Base-by-base conservation (phyloP, 768 basidiomycete species). In the Mycena alexandri region DNA sequence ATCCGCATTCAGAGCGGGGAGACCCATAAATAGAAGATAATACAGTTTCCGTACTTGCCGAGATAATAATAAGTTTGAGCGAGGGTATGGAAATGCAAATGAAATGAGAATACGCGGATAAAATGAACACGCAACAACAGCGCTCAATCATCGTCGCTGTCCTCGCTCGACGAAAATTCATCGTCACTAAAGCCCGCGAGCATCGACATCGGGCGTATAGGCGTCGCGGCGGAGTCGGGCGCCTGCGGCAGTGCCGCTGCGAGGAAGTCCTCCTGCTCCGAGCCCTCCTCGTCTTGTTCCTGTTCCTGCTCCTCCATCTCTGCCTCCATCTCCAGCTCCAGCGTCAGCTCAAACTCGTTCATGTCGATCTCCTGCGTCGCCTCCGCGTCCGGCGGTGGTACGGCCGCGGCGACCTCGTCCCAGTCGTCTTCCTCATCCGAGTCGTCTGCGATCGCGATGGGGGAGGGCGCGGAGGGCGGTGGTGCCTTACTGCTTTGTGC, bases 111-210 rank as follows among this genome's bases (percentile, higher is more conserved):
- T 64, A 57, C 54, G 57, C 12, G 25, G 33, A 16, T 22, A 43
- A 21, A 21, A 44, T 12, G 17, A 24, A 6, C n/a, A n/a, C 10
- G 22, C 38, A n/a, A 42, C n/a, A 43, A n/a, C 36, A 50, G 57
- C 48, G 38, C 24, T 65, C 50, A 86, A 68, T 86, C 83, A 56
- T 86, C 85, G 64, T 88, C 87, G 70, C 83, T 86, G 3, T 88
- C 86, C 29, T 87, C 83, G 67, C 86, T 88, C 11, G 84, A 84
- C 19, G 83, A 83, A 62, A 83, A 86, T 44, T 85, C 86, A 29
- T 78, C 77, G 17, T 78, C 78, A 62, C 76, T 70, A 76, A 73
- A 74, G 72, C 79, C 84, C 11, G 81, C 87, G 65, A 85, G 82
- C 65, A 89, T 66, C 36, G 88, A 87, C 34, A 89, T 81, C 14